A percentile compares a stretch with the other conserved stretches of the same genome.
Conservation (phyloP, 2,329 filamentous ascomycete genomes). For the Ceratocystiopsis sp. region DNA sequence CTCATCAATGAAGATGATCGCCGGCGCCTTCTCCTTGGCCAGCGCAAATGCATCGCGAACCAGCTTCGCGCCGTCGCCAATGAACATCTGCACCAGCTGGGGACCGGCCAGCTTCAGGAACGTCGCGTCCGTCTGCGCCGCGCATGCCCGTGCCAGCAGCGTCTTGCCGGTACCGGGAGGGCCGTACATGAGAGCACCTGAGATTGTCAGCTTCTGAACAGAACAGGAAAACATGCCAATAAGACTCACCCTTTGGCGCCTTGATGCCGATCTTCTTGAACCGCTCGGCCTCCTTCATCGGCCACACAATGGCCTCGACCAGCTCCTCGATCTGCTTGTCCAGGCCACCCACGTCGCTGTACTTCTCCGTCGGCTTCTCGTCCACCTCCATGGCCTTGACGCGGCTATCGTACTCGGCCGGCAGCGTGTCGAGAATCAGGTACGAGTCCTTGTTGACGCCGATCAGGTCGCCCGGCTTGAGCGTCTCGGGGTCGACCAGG, state of each 20-base stretch:
- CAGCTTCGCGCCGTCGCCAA: conserved; percentile 93
- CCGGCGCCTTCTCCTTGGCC: conserved; percentile 95
- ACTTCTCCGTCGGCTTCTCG: conserved; percentile 98
- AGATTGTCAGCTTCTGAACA: too few relatives aligned
- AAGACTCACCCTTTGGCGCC: conserved; percentile 74
- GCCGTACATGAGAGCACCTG: conserved; percentile 96
- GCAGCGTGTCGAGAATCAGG: conserved; percentile 86
- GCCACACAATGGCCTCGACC: conserved; percentile 96
- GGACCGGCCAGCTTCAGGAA: conserved; percentile 97
- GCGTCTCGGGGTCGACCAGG: conserved; percentile 82
- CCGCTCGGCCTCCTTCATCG: conserved; percentile 97
- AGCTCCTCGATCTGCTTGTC: conserved; percentile 99
- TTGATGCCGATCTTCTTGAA: conserved; percentile 99
- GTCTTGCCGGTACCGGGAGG: conserved; percentile 84
- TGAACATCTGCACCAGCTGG: conserved; percentile 98
- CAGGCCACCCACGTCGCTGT: conserved; percentile 89
- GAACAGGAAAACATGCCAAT: too few relatives aligned
- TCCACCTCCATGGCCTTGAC: conserved; percentile 99
- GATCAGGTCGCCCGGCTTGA: conserved; percentile 92
- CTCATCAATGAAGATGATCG: conserved; percentile 99
- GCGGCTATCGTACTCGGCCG: conserved; percentile 94
- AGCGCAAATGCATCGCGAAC: conserved; percentile 95
- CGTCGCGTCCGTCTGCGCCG: conserved; percentile 92
- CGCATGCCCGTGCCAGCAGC: conserved; percentile 83
- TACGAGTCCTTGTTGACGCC: conserved; percentile 99